Conservation (phyloP, 148 eudicot species). For the Amaranthus cruentus region DNA sequence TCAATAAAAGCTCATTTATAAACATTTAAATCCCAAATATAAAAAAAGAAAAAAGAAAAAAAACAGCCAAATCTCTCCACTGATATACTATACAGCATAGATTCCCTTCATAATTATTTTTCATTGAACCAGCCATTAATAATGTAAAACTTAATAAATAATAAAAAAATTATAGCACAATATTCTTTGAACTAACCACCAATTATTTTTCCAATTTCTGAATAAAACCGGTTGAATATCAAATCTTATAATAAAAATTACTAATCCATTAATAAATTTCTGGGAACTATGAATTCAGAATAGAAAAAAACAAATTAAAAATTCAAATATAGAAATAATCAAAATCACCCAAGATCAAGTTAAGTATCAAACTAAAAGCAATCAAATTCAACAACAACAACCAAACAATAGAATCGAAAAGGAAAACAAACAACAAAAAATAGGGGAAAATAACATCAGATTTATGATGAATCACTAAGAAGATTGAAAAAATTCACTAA, state of each 20-base stretch:
- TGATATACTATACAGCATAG: slow-evolving; percentile 8
- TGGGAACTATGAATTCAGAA: not conserved
- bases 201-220: not conserved
- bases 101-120: not conserved
- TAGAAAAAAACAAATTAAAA: not conserved
- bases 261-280: not conserved
- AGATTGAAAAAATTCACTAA: not conserved
- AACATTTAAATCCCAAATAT: slow-evolving; percentile 4
- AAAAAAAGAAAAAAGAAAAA: not conserved
- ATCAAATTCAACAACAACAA: not conserved
- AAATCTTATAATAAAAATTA: not conserved
- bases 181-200: slow-evolving; percentile 2
- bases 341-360: not conserved
- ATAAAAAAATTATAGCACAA: not conserved
- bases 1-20: slow-evolving; percentile 12
- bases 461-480: not conserved
- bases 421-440: not conserved
- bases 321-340: not conserved
- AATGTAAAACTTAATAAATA: not conserved
- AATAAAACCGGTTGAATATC: not conserved
- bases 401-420: not conserved
- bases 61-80: not conserved
- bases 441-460: not conserved
- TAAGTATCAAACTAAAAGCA: not conserved
- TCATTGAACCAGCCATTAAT: slow-evolving; percentile 22